phyloP scores from a whole-genome alignment of 306 rosid species.

The Morella rubra region DNA sequence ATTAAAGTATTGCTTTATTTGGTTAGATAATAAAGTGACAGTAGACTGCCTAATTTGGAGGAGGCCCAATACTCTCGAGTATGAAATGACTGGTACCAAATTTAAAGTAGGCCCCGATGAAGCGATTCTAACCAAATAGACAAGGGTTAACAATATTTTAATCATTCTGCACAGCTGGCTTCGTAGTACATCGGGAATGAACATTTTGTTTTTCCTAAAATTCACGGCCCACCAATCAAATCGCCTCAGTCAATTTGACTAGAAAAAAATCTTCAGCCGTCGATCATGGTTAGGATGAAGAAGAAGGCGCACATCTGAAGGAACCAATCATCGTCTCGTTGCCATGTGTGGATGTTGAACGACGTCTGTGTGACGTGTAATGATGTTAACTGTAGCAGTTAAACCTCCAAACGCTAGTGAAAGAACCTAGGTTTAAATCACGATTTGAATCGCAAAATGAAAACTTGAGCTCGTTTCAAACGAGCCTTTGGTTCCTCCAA shows the following conservation, averaged over 20 bases:
- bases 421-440: too few relatives aligned
- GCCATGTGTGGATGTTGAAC: constrained; percentile 44
- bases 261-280: constrained; percentile 1
- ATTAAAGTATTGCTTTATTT: background rate
- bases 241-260: constrained; percentile 8
- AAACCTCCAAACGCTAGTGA: too few relatives aligned
- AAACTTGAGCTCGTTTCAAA: too few relatives aligned
- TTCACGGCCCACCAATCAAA: constrained; percentile 22
- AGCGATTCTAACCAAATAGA: too few relatives aligned
- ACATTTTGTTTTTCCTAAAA: background rate
- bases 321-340: constrained; percentile 27
- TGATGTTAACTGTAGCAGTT: constrained; percentile 64
- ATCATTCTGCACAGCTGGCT: too few relatives aligned
- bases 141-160: too few relatives aligned
- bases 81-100: constrained; percentile 7
- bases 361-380: constrained; percentile 38
- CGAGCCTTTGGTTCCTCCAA: too few relatives aligned
- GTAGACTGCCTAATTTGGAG: background rate
- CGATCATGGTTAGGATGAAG: background rate
- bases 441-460: too few relatives aligned
- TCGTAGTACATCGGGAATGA: too few relatives aligned
- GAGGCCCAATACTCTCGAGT: background rate
- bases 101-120: too few relatives aligned
- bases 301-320: constrained; percentile 11
- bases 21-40: background rate